Evolutionary conservation across 768 basidiomycete species (phyloP), one percentile per base, ranked within the genome.

Genomic region (Xerocomellus dryophilus): DNA sequence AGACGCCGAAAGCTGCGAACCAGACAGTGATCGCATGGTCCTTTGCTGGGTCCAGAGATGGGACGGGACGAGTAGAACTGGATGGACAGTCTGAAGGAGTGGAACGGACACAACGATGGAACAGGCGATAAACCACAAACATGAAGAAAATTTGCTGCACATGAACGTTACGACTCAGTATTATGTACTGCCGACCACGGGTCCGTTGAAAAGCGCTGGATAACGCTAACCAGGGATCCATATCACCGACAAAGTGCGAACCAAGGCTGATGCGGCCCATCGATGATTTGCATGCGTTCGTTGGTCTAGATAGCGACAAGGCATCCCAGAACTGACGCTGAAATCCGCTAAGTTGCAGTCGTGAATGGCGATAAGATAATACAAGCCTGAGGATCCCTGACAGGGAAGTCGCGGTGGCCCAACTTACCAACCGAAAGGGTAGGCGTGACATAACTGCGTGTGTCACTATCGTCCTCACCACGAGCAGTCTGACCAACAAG

Each of bases 61-160:
- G 40, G 17, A 20, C 18, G 50, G 53, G 8, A 0, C 32, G 20
- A 17, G 40, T n/a, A 8, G 44, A 20, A 17, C 18, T 38, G 12
- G 48, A 34, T n/a, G 36, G 25, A 43, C n/a, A 10, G 6, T 12
- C n/a, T 8, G 50, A 45, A 15, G 43, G 29, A 18, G 36, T 18
- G 9, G 39, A 40, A 7, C 20, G 14, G 38, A 53, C 41, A 25
- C 39, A 56, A 35, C 43, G 61, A 15, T 25, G 46, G 46, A 59
- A 50, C 11, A 54, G 48, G n/a, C 36, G 47, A 46, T 51, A 56
- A 12, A 51, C 43, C 12, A 51, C 29, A 31, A 61, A 52, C 63
- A 64, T 65, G 10, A 42, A 4, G 17, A 17, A 35, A 41, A 31
- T 34, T 35, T 40, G 35, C 14, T 18, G 35, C 31, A 5, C 5